These are phyloP conservation scores for Polyporus arcularius DNA, from an alignment of 768 basidiomycete species.

Conservation along the genomic window DNA sequence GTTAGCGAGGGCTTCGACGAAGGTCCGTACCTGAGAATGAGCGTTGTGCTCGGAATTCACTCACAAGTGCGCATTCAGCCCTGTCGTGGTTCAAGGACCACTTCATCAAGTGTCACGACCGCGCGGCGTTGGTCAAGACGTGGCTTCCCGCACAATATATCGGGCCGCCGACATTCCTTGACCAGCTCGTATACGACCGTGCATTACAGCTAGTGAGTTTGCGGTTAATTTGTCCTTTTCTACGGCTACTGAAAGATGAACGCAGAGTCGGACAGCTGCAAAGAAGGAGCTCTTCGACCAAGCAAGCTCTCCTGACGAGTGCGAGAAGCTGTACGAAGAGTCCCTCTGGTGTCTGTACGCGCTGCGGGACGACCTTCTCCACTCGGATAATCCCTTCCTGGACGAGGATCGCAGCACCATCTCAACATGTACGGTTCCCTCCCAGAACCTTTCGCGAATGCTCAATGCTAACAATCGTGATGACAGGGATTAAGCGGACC, in stretches of 20 bases:
- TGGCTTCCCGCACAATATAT: conserved; percentile 85
- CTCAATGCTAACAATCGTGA: background rate
- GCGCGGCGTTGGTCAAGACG: conserved; percentile 84
- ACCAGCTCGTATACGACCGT: conserved; percentile 91
- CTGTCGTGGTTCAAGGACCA: conserved; percentile 90
- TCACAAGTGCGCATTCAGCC: conserved; percentile 42
- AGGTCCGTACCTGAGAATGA: conserved; percentile 43
- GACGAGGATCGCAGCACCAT: conserved; percentile 83
- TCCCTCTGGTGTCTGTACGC: conserved; percentile 93
- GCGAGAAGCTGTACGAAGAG: conserved; percentile 93
- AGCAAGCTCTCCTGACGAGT: conserved; percentile 73
- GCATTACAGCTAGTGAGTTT: conserved; percentile 78
- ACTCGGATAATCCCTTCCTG: conserved; percentile 81
- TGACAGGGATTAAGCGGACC: conserved; percentile 79
- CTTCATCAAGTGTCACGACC: conserved; percentile 93
- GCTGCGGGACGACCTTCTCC: conserved; percentile 84
- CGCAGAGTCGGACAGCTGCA: conserved; percentile 89
- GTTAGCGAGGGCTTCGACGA: conserved; percentile 82
- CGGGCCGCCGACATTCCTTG: conserved; percentile 81
- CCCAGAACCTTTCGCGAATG: conserved; percentile 1
- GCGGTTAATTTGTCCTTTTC: conserved; percentile 22
- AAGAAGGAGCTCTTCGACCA: conserved; percentile 86
- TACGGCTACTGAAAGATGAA: background rate
- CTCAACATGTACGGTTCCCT: conserved; percentile 58
- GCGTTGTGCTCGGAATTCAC: no score